These are phyloP conservation scores for Bassia scoparia DNA, from an alignment of 148 eudicot species.

Conservation along the genomic window DNA sequence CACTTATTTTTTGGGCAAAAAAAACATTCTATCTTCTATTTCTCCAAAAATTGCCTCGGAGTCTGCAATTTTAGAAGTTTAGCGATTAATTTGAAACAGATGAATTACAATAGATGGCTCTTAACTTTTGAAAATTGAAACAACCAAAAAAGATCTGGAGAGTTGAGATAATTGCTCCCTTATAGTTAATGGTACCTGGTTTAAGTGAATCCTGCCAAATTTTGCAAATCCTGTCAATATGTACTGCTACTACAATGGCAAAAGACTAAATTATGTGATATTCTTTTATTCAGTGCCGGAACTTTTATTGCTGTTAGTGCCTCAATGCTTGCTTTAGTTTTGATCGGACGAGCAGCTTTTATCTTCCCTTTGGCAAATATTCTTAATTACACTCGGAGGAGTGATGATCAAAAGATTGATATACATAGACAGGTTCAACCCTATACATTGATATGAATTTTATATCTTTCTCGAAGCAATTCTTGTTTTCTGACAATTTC, in stretches of 20 bases:
- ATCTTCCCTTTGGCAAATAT: conserved; percentile 70
- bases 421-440: conserved; percentile 56
- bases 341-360: conserved; percentile 91
- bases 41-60: too few species aligned
- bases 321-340: conserved; percentile 54
- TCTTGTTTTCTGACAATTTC: conserved; percentile 18
- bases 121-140: too few species aligned
- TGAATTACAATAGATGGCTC: too few species aligned
- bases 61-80: too few species aligned
- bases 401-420: conserved; percentile 45
- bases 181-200: neutral
- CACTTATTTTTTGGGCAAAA: too few species aligned
- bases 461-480: neutral
- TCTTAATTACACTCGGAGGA: conserved; percentile 38
- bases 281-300: conserved; percentile 55
- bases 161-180: neutral
- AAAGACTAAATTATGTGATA: conserved; percentile 18
- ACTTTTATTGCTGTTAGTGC: conserved; percentile 69
- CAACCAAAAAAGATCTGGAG: neutral
- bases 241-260: conserved; percentile 4
- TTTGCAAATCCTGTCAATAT: neutral
- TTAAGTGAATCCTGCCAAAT: neutral
- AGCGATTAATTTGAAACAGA: too few species aligned
- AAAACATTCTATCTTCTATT: too few species aligned
- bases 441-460: neutral